These are phyloP conservation scores for Rasamsonia emersonii DNA, from an alignment of 2,329 filamentous ascomycete species.

Conservation along the genomic window DNA sequence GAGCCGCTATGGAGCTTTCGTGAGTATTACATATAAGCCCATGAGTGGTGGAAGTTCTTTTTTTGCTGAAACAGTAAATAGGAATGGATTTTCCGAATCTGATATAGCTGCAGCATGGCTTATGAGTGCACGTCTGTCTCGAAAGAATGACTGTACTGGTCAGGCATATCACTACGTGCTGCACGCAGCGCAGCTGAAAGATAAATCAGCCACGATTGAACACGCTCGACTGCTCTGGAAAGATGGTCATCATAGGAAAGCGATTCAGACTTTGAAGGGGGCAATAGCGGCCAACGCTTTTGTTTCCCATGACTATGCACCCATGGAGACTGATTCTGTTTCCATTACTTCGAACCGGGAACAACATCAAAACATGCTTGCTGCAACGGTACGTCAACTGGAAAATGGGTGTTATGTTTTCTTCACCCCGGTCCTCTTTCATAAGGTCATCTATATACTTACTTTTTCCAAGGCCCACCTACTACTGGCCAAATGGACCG, in stretches of 20 bases:
- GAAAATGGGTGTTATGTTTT: too few species aligned
- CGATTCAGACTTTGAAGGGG: slow-evolving; percentile 80
- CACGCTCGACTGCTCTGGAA: slow-evolving; percentile 90
- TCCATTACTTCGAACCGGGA: slow-evolving; percentile 32
- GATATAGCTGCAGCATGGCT: slow-evolving; percentile 19
- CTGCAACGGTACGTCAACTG: slow-evolving; percentile 29
- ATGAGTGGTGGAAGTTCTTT: not conserved
- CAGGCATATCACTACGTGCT: slow-evolving; percentile 92
- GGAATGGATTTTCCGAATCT: slow-evolving; percentile 7
- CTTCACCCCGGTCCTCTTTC: too few species aligned
- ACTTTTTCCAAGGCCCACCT: slow-evolving; percentile 74
- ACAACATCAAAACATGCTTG: slow-evolving; percentile 44
- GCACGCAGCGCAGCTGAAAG: slow-evolving; percentile 74
- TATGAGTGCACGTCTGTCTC: slow-evolving; percentile 10
- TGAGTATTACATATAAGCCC: slow-evolving; percentile 7
- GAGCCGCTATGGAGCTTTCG: slow-evolving; percentile 77
- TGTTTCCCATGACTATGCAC: slow-evolving; percentile 37
- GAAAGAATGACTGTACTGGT: slow-evolving; percentile 50
- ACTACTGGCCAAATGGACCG: slow-evolving; percentile 91
- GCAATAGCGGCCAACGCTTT: slow-evolving; percentile 79
- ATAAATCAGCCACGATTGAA: slow-evolving; percentile 84
- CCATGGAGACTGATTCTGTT: slow-evolving; percentile 25
- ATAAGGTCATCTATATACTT: too few species aligned
- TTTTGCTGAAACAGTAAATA: slow-evolving; percentile 2
- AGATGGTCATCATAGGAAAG: slow-evolving; percentile 86